Evolutionary conservation across 352 stramenopile species (phyloP), one percentile per base, ranked within the genome.

Genomic region (Pythium plurisporium): DNA sequence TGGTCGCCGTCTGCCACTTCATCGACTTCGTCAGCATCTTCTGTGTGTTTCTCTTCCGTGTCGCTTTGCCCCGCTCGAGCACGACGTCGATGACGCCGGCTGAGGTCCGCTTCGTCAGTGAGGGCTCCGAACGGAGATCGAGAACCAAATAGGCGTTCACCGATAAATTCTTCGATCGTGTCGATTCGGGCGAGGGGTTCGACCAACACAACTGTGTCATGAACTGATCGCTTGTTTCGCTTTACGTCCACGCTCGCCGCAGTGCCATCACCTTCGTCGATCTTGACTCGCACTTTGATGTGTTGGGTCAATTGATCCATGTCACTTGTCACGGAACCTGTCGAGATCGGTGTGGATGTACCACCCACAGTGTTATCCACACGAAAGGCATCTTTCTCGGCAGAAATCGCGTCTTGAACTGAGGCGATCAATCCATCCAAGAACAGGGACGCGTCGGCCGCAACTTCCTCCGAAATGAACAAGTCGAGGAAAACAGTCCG

Each of bases 101-200:
- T 53, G 15, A 62, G 42, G 27, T n/a, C 38, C 38, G 23, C 38
- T 9, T 69, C 53, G 7, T 38, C 57, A 27, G 37, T 40, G 14
- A 81, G 55, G 4, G 70, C 66, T 23, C 76, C 69, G 17, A 83
- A 43, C 10, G 71, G 73, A 5, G 65, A 73, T 20, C 65, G 51
- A 3, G 63, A 59, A 3, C 76, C 79, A 61, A 88, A 87, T 4
- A 89, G 45, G 45, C 87, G 83, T 37, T 87, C 82, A 8, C 58
- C 54, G 10, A 91, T 86, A 55, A 89, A 91, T 29, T 85, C 77
- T 44, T 91, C 79, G 46, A 91, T 88, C 27, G 82, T 89, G 42
- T 88, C 79, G 33, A 91, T 82, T 14, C 82, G 68, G 19, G 82
- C 82, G 29, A 91, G 71, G 14, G 82, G 82, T 31, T 91, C 82